Base-by-base conservation (phyloP, 2,329 filamentous ascomycete species). In the Arthrobotrys entomopaga region DNA sequence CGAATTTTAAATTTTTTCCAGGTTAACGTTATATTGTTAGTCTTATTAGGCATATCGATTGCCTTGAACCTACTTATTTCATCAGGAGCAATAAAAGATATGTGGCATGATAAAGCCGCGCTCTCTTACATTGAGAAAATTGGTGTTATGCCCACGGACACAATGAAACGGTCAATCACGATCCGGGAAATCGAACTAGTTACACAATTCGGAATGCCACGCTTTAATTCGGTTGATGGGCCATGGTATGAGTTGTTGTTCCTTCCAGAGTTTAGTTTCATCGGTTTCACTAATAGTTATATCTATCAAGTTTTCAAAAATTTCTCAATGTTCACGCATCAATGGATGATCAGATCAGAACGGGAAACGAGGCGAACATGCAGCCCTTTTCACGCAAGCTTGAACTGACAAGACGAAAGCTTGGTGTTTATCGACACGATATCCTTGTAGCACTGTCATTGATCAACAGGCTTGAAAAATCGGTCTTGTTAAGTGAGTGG, bases 361-460 rank as follows among this genome's bases (percentile, higher is more conserved):
- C 20, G 7, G 22, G 13, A 2, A 48, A 29, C 10, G 24, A 57
- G 43, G 43, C 29, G 26, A 40, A 59, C n/a, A 56, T n/a, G 15
- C 84, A 84, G 61, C 83, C 85, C 8, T 86, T 87, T 6, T 87
- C 88, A 0, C 86, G 85, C 13, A 87, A 91, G 19, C 85, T 98
- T 34, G 88, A 91, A 57, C 87, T 89, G 43, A 92, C 92, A n/a
- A 87, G 94, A 8, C 91, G 96, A 81, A 87, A 90, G 22, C 87
- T 99, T 0, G 94, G 91, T 0, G 84, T 87, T 1, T 95, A 97
- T 80, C 87, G 95, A 1, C 92, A 99, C 81, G 93, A 98, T 80
- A 84, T 99, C 19, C 83, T 98, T 1, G 93, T 99, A 3, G 93
- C 93, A 3, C 88, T 98, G 84, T 88, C 93, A 3, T 87, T 97